A percentile compares a stretch with the other conserved stretches of the same genome.
phyloP scores from a whole-genome alignment of 2,329 filamentous ascomycete genomes.

The Ilyonectria destructans region DNA sequence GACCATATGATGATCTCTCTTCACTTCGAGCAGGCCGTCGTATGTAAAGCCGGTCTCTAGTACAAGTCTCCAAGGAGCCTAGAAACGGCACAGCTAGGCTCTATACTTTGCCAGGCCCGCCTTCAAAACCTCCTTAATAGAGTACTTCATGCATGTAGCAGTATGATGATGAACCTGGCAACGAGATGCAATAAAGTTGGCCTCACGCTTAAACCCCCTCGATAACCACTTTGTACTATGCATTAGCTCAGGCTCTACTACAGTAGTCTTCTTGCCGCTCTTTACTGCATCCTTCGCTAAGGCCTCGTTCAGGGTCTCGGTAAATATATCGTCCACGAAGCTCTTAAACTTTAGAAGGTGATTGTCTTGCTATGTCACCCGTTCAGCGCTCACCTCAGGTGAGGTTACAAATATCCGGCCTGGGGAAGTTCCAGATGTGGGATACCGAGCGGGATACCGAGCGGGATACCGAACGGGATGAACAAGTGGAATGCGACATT shows the following conservation, averaged over 20 bases:
- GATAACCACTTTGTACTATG: background rate
- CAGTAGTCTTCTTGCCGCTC: background rate
- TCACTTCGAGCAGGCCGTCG: conserved; percentile 2
- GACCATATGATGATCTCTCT: background rate
- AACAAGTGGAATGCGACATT: too few species aligned
- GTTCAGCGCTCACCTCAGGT: too few species aligned
- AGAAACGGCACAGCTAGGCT: background rate
- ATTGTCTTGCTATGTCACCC: too few species aligned
- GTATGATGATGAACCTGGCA: background rate
- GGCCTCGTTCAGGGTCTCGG: background rate
- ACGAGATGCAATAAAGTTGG: background rate
- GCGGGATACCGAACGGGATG: too few species aligned
- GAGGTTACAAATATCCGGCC: too few species aligned
- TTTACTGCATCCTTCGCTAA: background rate
- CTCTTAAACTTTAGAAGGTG: background rate
- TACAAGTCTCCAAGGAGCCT: background rate
- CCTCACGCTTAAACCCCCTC: background rate
- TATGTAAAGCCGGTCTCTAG: background rate
- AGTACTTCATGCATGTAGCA: background rate
- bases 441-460: too few species aligned
- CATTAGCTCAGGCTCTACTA: background rate
- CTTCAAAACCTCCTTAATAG: background rate
- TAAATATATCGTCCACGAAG: conserved; percentile 3
- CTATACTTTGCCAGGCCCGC: background rate
- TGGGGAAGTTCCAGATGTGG: too few species aligned